Evolutionary conservation across 306 rosid genomes (phyloP).

Genomic region (Rosa multiflora): DNA sequence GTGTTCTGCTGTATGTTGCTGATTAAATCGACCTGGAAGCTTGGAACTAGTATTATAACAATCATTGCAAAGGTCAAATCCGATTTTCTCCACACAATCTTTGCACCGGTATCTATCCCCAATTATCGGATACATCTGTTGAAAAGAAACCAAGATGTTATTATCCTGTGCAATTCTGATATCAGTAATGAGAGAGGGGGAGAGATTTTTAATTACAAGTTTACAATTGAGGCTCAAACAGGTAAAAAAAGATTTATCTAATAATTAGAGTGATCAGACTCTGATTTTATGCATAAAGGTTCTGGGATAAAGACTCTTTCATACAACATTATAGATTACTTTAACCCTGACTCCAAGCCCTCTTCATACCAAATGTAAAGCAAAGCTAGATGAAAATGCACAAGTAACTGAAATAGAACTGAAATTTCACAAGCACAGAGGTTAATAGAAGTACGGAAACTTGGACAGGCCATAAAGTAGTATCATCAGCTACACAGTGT

Average conservation of each 20-base stretch:
- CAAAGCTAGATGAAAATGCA: background rate
- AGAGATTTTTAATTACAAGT: background rate
- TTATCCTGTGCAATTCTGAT: background rate
- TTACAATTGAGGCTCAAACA: background rate
- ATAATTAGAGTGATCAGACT: background rate
- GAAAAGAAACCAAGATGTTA: constrained; percentile 9
- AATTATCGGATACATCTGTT: constrained; percentile 62
- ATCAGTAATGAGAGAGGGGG: too few relatives aligned
- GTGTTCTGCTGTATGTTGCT: constrained; percentile 86
- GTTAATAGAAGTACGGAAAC: background rate
- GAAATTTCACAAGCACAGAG: background rate
- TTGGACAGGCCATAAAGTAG: background rate
- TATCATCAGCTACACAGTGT: background rate
- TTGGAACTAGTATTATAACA: constrained; percentile 61
- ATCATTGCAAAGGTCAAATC: constrained; percentile 81
- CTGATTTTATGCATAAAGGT: background rate
- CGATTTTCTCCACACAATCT: constrained; percentile 59
- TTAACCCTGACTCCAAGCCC: background rate
- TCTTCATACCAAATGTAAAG: background rate
- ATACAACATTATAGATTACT: background rate
- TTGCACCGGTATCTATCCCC: constrained; percentile 78
- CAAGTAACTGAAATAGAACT: background rate
- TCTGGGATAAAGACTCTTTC: background rate
- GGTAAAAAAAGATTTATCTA: background rate
- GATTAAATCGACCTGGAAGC: constrained; percentile 94